Evolutionary conservation across 106 monocot genomes (phyloP), one percentile per base, ranked within the genome.

Genomic region (Dactylorhiza incarnata): DNA sequence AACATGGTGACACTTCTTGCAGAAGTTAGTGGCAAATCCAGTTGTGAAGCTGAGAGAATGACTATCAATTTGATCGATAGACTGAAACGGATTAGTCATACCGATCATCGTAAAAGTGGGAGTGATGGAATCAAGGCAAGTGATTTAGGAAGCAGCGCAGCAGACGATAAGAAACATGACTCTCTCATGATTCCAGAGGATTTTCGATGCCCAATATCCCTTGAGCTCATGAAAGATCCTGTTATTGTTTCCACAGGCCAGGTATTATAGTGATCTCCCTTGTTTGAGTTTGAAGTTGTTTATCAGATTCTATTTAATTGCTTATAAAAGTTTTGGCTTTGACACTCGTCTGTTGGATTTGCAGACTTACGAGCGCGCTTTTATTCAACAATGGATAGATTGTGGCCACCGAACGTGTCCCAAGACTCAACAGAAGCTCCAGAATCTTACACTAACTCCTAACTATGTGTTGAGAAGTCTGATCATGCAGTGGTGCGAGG

Each of bases 161-260:
- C 80, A 63, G 86, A 90, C 67, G 48, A 72, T 20, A 85, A 90
- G 77, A 87, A 77, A 74, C 52, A 56, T 54, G 88, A 88, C 68
- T 49, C 78, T 23, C 15, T 79, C 29, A 80, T 77, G 65, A 86
- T 88, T 62, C 91, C 88, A 9, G 84, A 88, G 49, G 91, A 88
- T 76, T 91, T 91, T 17, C 79, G 78, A 15, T 88, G 91, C 80
- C 88, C 91, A 52, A 88, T 88, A 73, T 88, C 91, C 20, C 80
- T 91, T 29, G 91, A 91, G 55, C 80, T 91, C 47, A 91, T 91
- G 88, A 86, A 79, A 59, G 91, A 91, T 83, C 91, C 91, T 66
- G 88, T 86, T 66, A 91, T 88, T 74, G 91, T 91, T 24, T 84
- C 91, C n/a, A 91, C 88, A 3, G 88, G 91, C 29, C 91, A 91